Evolutionary conservation across 345 rosid species (phyloP), one percentile per base, ranked within the genome.

Genomic region (Eucalyptus guilfoylei): DNA sequence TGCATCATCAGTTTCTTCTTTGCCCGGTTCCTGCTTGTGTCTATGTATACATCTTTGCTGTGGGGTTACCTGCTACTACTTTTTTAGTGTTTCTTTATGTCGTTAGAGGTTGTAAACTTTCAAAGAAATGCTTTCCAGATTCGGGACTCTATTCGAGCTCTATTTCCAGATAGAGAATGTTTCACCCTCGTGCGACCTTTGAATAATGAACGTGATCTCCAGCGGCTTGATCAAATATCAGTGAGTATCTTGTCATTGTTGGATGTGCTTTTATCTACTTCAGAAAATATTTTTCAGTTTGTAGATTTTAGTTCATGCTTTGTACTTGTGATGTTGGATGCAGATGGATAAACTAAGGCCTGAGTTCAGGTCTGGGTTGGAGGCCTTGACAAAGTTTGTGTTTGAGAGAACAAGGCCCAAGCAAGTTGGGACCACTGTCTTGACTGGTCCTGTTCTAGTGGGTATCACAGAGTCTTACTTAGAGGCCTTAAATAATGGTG

Each of bases 321-420:
- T 90, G 47, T 52, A 23, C 28, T 6, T 34, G 85, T 32, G 62
- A 89, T 58, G 49, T 60, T 17, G 58, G 86, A 28, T 92, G 94
- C 94, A 98, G 99, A 86, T 97, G 93, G 95, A 94, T 67, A 94
- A 90, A 89, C 91, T 97, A 90, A 95, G 99, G 90, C 97, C 98
- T 86, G 99, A 96, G 88, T 98, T 98, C 87, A 95, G 95, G 87
- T 88, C 96, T 88, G 99, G 99, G 80, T 90, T 97, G 90, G 99
- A 98, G 93, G 99, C 99, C 86, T 92, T 97, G 89, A 97, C 99
- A 88, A 98, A 91, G 91, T 97, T 97, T 93, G 99, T 98, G 91
- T 98, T 97, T 91, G 99, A 98, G 98, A 96, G 96, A 92, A 97
- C 99, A 58, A 96, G 99, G 91, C 99, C 99, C 48, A 98, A 98